A percentile compares a stretch with the other conserved stretches of the same genome.
phyloP scores from a whole-genome alignment of 208 protist species.

The Wallacemonas rigidus region DNA sequence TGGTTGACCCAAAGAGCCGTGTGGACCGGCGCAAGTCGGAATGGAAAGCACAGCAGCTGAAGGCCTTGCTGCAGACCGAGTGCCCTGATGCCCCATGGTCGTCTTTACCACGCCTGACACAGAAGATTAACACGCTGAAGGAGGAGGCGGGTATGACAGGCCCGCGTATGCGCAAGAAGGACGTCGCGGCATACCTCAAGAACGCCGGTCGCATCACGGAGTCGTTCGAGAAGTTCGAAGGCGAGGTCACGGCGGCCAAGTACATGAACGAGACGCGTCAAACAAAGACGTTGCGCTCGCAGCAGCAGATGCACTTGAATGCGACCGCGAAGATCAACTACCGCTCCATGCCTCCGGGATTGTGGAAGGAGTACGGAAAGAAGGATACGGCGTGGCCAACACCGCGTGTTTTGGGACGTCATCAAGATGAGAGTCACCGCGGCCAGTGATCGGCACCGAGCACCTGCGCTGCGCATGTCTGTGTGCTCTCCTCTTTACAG shows the following conservation, averaged over 20 bases:
- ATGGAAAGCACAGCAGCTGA: conserved; percentile 69
- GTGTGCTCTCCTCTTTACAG: not conserved
- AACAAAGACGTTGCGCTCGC: conserved; percentile 74
- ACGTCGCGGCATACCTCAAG: conserved; percentile 66
- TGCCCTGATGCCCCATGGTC: conserved; percentile 68
- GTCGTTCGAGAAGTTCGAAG: conserved; percentile 86
- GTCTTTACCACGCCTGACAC: conserved; percentile 44
- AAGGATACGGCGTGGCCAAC: conserved; percentile 78
- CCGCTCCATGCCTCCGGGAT: conserved; percentile 83
- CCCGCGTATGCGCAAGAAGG: conserved; percentile 67
- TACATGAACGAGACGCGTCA: conserved; percentile 86
- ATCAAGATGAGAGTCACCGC: conserved; percentile 48
- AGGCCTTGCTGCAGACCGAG: conserved; percentile 40
- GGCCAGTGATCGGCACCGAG: not conserved
- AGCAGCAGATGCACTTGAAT: conserved; percentile 91
- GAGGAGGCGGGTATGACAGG: conserved; percentile 43
- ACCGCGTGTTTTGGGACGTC: conserved; percentile 57
- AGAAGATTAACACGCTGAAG: conserved; percentile 39
- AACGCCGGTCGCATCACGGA: conserved; percentile 71
- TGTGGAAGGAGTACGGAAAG: conserved; percentile 88
- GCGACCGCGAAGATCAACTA: conserved; percentile 89
- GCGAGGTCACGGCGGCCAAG: conserved; percentile 74
- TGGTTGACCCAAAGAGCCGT: conserved; percentile 31
- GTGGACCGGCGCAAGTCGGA: conserved; percentile 43
- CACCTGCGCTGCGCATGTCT: not conserved